Evolutionary conservation across 306 rosid species (phyloP).

Genomic region (Parietaria judaica): DNA sequence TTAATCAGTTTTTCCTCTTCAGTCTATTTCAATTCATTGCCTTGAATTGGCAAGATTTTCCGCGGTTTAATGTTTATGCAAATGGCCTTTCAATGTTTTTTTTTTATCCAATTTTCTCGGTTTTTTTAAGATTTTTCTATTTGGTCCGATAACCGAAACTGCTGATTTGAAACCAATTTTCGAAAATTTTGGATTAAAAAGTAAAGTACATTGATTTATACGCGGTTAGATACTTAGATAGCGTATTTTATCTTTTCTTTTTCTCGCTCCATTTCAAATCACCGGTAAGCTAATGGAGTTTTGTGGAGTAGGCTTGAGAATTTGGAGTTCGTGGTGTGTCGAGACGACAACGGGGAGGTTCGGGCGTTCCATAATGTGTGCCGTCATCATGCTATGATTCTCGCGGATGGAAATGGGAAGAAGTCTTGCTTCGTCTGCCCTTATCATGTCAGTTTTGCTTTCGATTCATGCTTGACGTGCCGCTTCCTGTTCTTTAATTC

Average conservation of each 20-base stretch:
- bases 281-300: neutral
- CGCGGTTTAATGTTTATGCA: too few species aligned
- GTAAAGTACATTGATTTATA: too few species aligned
- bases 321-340: constrained; percentile 72
- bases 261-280: neutral
- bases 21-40: too few species aligned
- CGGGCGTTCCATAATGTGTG: constrained; percentile 86
- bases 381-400: constrained; percentile 76
- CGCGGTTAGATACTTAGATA: constrained; percentile 1
- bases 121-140: too few species aligned
- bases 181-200: too few species aligned
- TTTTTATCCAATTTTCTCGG: constrained; percentile 5
- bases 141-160: too few species aligned
- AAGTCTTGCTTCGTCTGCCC: constrained; percentile 94
- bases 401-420: constrained; percentile 66
- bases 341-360: constrained; percentile 48
- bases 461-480: neutral
- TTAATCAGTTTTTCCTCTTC: too few species aligned
- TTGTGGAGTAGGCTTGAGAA: constrained; percentile 57
- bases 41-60: too few species aligned
- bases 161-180: too few species aligned
- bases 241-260: constrained; percentile 19
- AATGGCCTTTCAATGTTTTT: too few species aligned
- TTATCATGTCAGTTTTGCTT: constrained; percentile 51
- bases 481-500: neutral